Base-by-base conservation (phyloP, 495 filamentous ascomycete species). In the Sphaerosporella brunnea region DNA sequence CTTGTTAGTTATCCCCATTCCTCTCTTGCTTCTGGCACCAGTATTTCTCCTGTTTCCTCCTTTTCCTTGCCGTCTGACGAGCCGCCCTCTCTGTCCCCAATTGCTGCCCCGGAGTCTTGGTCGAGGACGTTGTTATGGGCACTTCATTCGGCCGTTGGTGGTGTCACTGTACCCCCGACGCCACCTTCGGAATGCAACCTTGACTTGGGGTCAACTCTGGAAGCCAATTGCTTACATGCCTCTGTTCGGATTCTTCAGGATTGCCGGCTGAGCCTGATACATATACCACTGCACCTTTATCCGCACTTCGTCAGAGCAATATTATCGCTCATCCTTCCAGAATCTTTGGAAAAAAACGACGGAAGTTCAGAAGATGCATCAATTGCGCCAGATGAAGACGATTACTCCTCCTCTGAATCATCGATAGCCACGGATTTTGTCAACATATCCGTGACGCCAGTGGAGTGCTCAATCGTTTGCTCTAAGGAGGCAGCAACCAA, bases 391-490 rank as follows among this genome's bases (percentile, higher is more conserved):
- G 23, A 20, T 28, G 41, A 50, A 15, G 48, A 54, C 10, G 52
- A 53, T 19, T 39, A 60, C 19, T 38, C 36, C 21, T 53, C 28
- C 15, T 50, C 61, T 13, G 51, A 64, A 56, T 46, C 36, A 1
- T 49, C 51, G 2, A 39, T 51, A 10, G 45, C 48, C 11, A 79
- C 84, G 57, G 78, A 79, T 32, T 97, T 97, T 62, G 69, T 93
- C 51, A 96, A 97, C 62, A 77, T 97, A 55, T 88, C 82, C 34
- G 72, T 97, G 54, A 96, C 87, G 0, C 84, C 87, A 0, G 74
- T 90, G 23, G 90, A 95, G 63, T 93, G 87, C 66, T 93, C 85
- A 2, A 72, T 97, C 34, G 85, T 90, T 41, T 96, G 90, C 64
- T 78, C 84, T 25, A 73, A 72, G 49, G 68, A 70, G 28, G 76